These are phyloP conservation scores for Scopulariopsis brevicaulis DNA, from an alignment of 2,329 filamentous ascomycete genomes.

Conservation along the genomic window DNA sequence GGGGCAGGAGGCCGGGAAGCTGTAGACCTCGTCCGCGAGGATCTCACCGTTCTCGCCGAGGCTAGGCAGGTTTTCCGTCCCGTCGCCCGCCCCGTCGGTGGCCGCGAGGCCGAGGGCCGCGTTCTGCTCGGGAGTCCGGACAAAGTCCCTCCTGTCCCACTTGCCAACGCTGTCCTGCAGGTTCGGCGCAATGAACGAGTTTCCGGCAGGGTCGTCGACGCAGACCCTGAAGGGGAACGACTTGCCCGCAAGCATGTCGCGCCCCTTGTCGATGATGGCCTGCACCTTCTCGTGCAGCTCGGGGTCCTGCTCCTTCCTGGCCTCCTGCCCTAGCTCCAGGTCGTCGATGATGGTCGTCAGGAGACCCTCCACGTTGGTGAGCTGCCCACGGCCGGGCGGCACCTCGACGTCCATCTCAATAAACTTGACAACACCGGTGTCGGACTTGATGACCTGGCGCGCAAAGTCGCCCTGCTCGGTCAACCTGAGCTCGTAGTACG, in stretches of 20 bases:
- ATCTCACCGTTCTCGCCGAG: constrained; percentile 60
- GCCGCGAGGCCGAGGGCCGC: constrained; percentile 67
- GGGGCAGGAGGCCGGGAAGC: constrained; percentile 83
- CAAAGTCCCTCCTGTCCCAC: constrained; percentile 77
- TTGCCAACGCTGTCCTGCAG: constrained; percentile 72
- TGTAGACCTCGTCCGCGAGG: constrained; percentile 82
- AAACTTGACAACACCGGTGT: constrained; percentile 74
- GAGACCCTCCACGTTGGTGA: constrained; percentile 89
- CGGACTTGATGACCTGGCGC: constrained; percentile 85
- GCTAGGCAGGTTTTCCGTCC: constrained; percentile 28
- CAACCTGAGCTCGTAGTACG: constrained; percentile 72
- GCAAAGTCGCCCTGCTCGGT: constrained; percentile 64
- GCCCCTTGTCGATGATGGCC: constrained; percentile 61
- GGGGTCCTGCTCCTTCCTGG: constrained; percentile 64
- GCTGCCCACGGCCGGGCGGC: constrained; percentile 77
- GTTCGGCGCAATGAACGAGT: constrained; percentile 91
- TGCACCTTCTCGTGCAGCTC: constrained; percentile 71
- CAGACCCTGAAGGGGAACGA: constrained; percentile 80
- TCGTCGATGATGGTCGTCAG: constrained; percentile 69
- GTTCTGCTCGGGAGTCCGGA: constrained; percentile 77
- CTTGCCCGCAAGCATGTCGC: constrained; percentile 66
- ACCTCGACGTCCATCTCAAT: constrained; percentile 92
- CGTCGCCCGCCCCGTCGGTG: constrained; percentile 41
- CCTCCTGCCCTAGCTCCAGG: constrained; percentile 70
- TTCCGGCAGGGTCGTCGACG: constrained; percentile 85